A percentile compares a stretch with the other conserved stretches of the same genome.
phyloP scores from a whole-genome alignment of 2,329 filamentous ascomycete species.

The Neofusicoccum parvum region DNA sequence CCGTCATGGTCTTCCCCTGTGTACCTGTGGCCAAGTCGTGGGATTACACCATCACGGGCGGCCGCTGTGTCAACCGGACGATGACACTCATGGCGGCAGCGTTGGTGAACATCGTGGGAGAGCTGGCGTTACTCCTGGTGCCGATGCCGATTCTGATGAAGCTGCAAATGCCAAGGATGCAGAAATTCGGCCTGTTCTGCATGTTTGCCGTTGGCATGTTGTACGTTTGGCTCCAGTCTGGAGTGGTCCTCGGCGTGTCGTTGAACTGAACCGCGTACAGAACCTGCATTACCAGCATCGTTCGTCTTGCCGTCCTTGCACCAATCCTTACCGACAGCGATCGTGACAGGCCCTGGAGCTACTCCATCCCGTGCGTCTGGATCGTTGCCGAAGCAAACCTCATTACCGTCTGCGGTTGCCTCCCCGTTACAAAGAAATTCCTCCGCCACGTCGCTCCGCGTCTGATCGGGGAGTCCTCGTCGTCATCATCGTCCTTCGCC shows the following conservation, averaged over 20 bases:
- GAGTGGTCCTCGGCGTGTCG: background rate
- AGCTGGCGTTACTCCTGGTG: constrained; percentile 28
- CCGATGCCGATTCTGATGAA: constrained; percentile 30
- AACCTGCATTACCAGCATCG: constrained; percentile 34
- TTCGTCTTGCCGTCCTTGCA: constrained; percentile 29
- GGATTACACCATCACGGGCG: constrained; percentile 24
- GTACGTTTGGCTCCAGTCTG: background rate
- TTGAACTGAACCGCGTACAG: constrained; percentile 23
- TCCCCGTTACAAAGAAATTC: constrained; percentile 46
- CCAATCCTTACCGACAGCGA: background rate
- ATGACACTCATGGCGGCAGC: constrained; percentile 30
- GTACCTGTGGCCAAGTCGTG: constrained; percentile 29
- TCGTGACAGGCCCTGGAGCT: background rate
- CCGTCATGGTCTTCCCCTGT: constrained; percentile 29
- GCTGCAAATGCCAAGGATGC: constrained; percentile 29
- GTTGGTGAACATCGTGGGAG: constrained; percentile 29
- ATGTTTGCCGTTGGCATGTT: constrained; percentile 28
- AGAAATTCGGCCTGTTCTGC: constrained; percentile 27
- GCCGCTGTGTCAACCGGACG: constrained; percentile 26
- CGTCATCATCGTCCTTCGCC: background rate
- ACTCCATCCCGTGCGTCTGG: background rate
- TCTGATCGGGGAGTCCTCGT: background rate
- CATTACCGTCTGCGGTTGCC: constrained; percentile 46
- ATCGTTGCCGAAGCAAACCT: constrained; percentile 43
- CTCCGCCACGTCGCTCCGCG: constrained; percentile 37